phyloP scores from a whole-genome alignment of 208 protist genomes.

The Naegleria fowleri region DNA sequence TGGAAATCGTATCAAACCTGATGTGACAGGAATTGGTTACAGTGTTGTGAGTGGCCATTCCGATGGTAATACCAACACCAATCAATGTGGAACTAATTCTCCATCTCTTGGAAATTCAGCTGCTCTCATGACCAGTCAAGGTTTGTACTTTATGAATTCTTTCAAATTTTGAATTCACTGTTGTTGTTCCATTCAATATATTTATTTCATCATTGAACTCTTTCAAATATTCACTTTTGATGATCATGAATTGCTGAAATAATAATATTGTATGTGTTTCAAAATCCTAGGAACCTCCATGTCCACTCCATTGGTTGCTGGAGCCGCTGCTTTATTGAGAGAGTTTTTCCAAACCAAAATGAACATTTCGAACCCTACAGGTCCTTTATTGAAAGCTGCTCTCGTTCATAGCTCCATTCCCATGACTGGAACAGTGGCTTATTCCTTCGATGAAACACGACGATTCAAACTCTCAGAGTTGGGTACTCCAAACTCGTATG shows the following conservation, averaged over 20 bases:
- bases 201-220: too few species aligned
- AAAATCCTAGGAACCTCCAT: neutral
- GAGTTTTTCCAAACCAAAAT: conserved; percentile 15
- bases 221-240: too few species aligned
- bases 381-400: conserved; percentile 4
- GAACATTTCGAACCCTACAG: neutral
- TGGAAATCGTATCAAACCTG: conserved; percentile 8
- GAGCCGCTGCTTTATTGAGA: neutral
- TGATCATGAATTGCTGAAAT: too few species aligned
- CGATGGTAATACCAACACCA: neutral
- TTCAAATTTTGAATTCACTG: too few species aligned
- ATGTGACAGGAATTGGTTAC: neutral
- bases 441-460: neutral
- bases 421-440: neutral
- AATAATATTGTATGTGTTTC: too few species aligned
- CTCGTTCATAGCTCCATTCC: neutral
- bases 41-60: neutral
- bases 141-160: neutral
- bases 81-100: neutral
- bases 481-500: neutral
- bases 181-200: too few species aligned
- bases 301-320: neutral
- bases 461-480: neutral
- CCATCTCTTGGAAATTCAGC: neutral
- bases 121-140: neutral